phyloP scores from a whole-genome alignment of 2,329 filamentous ascomycete genomes.

The Elsinoe ampelina region DNA sequence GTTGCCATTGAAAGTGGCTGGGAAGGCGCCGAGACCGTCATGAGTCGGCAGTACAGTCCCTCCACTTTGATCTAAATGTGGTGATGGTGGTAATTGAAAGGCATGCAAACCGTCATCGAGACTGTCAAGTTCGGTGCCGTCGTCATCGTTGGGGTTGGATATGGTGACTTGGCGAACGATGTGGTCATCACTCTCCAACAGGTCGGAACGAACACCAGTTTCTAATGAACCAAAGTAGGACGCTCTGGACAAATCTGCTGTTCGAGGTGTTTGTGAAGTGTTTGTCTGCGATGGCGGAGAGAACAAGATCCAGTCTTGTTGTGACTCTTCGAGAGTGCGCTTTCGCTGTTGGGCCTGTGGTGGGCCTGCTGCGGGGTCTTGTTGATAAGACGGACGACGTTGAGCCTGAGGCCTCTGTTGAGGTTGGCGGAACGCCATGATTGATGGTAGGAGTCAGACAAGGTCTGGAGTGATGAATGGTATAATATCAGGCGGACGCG shows the following conservation, averaged over 20 bases:
- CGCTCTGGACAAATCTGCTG: constrained; percentile 59
- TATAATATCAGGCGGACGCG: constrained; percentile 7
- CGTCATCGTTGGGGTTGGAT: constrained; percentile 44
- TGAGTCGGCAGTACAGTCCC: constrained; percentile 76
- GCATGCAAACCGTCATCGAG: constrained; percentile 85
- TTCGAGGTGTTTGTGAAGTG: constrained; percentile 57
- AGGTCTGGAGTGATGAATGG: not conserved
- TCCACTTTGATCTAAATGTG: constrained; percentile 45
- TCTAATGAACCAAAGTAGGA: constrained; percentile 76
- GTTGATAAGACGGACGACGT: constrained; percentile 20
- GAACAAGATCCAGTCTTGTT: constrained; percentile 96
- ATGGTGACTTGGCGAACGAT: constrained; percentile 36
- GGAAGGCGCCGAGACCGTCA: constrained; percentile 84
- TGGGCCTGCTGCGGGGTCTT: constrained; percentile 6
- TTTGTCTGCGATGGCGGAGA: constrained; percentile 59
- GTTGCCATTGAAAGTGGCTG: constrained; percentile 30
- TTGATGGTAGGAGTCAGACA: constrained; percentile 4
- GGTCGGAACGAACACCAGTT: constrained; percentile 52
- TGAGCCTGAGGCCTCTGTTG: constrained; percentile 24
- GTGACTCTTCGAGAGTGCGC: constrained; percentile 56
- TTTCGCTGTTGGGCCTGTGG: constrained; percentile 31
- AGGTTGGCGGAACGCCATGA: constrained; percentile 27
- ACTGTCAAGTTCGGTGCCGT: constrained; percentile 79
- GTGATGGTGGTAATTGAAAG: constrained; percentile 54
- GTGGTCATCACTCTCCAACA: constrained; percentile 39